phyloP scores from a whole-genome alignment of 495 filamentous ascomycete genomes.

The Melanomma pulvis-pyrius region DNA sequence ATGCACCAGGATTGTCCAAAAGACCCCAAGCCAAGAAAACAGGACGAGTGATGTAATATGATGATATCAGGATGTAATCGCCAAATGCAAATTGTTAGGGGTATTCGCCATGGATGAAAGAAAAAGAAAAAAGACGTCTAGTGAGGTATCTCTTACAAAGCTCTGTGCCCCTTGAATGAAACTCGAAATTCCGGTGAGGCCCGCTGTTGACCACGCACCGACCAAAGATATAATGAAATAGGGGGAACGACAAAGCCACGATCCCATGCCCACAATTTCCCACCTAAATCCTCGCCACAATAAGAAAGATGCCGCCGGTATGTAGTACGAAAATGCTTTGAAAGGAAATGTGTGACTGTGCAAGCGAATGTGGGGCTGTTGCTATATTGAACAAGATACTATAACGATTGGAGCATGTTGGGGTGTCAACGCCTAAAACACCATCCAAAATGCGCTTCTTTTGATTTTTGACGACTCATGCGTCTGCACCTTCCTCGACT shows the following conservation, averaged over 20 bases:
- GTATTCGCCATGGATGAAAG: slow-evolving; percentile 18
- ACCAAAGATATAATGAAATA: neutral
- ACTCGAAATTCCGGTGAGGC: neutral
- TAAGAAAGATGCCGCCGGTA: neutral
- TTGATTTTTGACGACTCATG: slow-evolving; percentile 18
- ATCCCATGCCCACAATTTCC: slow-evolving; percentile 6
- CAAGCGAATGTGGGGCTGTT: slow-evolving; percentile 16
- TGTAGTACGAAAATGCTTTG: neutral
- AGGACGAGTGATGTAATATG: neutral
- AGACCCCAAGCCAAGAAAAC: neutral
- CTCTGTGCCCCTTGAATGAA: slow-evolving; percentile 7
- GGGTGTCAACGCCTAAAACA: slow-evolving; percentile 35
- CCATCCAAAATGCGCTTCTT: slow-evolving; percentile 33
- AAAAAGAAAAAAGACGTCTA: slow-evolving; percentile 1
- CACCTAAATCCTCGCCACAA: neutral
- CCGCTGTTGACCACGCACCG: neutral
- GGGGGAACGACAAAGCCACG: neutral
- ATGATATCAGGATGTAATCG: slow-evolving; percentile 16
- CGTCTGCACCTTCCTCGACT: slow-evolving; percentile 14
- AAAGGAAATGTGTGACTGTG: neutral
- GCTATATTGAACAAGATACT: slow-evolving; percentile 6
- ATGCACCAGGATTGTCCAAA: neutral
- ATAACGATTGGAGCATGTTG: slow-evolving; percentile 21
- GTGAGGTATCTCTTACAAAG: slow-evolving; percentile 21
- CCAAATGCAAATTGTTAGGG: slow-evolving; percentile 24